Percentiles rank a stretch among this genome's conserved stretches.
Evolutionary conservation across 179 eudicot species (phyloP).

Genomic region (Amaranthus tricolor): DNA sequence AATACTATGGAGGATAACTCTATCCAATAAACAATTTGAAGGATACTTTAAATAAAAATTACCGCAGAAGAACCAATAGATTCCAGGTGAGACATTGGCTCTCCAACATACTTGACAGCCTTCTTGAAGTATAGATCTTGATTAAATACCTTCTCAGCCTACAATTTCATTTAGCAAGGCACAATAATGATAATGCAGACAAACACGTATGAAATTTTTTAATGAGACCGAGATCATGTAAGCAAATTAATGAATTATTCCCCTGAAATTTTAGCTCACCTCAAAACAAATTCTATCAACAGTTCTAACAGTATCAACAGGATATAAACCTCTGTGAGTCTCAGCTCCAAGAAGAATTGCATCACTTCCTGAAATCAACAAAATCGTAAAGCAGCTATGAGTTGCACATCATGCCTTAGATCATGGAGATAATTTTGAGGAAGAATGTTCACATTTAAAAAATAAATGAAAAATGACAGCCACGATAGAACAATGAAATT

Average conservation of each 20-base stretch:
- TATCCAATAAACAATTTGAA: neutral
- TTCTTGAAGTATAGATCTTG: constrained; percentile 50
- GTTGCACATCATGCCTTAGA: neutral
- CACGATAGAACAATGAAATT: neutral
- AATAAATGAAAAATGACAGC: neutral
- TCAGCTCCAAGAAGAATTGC: constrained; percentile 98
- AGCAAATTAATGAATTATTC: neutral
- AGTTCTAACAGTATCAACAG: constrained; percentile 70
- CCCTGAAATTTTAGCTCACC: constrained; percentile 20
- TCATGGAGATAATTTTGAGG: neutral
- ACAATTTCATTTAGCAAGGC: neutral
- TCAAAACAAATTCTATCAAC: constrained; percentile 60
- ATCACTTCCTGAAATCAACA: constrained; percentile 58
- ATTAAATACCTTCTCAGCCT: constrained; percentile 50
- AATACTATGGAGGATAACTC: neutral
- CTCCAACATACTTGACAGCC: constrained; percentile 42
- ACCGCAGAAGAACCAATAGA: constrained; percentile 54
- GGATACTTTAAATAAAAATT: constrained; percentile 11
- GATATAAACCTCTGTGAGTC: constrained; percentile 83
- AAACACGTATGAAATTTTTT: neutral
- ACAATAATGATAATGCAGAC: neutral
- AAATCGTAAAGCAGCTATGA: constrained; percentile 1
- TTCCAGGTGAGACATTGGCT: constrained; percentile 51
- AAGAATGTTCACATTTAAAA: neutral
- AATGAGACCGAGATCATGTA: neutral